phyloP scores from a whole-genome alignment of 305 asterid genomes.

The Ajuga reptans region DNA sequence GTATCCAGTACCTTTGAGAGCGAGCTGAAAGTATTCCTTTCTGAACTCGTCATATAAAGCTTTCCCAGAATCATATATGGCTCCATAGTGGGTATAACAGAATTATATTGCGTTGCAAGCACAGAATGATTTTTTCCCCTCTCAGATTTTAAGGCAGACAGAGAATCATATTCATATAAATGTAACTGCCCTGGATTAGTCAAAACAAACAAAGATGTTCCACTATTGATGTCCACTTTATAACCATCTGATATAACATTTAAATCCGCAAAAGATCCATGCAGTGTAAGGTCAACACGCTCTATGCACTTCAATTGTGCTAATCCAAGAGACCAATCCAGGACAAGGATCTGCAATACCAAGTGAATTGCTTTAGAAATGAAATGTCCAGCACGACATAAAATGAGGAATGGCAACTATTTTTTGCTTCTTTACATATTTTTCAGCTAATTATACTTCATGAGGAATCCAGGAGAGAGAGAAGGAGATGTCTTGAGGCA shows the following conservation, averaged over 20 bases:
- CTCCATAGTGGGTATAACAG: slow-evolving; percentile 68
- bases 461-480: background rate
- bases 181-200: slow-evolving; percentile 87
- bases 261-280: slow-evolving; percentile 85
- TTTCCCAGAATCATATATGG: slow-evolving; percentile 72
- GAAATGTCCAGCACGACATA: slow-evolving; percentile 21
- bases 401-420: background rate
- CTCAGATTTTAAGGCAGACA: slow-evolving; percentile 56
- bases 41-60: slow-evolving; percentile 35
- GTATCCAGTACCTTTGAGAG: slow-evolving; percentile 49
- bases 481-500: background rate
- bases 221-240: slow-evolving; percentile 36
- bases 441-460: background rate
- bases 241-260: slow-evolving; percentile 40
- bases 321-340: slow-evolving; percentile 91
- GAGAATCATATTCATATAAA: slow-evolving; percentile 51
- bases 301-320: slow-evolving; percentile 62
- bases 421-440: background rate
- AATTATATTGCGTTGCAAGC: slow-evolving; percentile 47
- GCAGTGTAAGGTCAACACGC: slow-evolving; percentile 81
- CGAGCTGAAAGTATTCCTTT: slow-evolving; percentile 33
- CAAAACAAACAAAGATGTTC: slow-evolving; percentile 59
- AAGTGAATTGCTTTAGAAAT: slow-evolving; percentile 19
- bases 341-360: slow-evolving; percentile 71
- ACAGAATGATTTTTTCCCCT: slow-evolving; percentile 47